phyloP scores from a whole-genome alignment of 2,329 filamentous ascomycete genomes.

The Aspergillus calidoustus region DNA sequence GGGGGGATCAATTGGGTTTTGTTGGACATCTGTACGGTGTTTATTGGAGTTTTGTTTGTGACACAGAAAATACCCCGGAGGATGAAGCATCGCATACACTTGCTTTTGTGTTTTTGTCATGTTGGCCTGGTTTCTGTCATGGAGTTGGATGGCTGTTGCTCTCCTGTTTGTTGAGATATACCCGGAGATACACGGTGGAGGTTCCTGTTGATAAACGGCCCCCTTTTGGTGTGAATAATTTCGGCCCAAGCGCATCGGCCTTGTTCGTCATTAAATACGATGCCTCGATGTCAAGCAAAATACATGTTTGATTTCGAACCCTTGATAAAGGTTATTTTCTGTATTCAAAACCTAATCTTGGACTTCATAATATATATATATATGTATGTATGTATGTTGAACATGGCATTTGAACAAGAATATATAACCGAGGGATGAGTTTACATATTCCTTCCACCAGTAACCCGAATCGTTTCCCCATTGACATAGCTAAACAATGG shows the following conservation, averaged over 20 bases:
- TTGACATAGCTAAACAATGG: slow-evolving; percentile 83
- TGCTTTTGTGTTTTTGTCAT: background rate
- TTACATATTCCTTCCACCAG: slow-evolving; percentile 71
- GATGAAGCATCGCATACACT: slow-evolving; percentile 20
- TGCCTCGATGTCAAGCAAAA: background rate
- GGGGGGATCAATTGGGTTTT: background rate
- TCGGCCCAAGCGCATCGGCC: background rate
- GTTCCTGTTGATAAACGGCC: slow-evolving; percentile 14
- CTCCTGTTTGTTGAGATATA: slow-evolving; percentile 10
- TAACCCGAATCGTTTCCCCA: slow-evolving; percentile 86
- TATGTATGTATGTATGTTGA: too few relatives aligned
- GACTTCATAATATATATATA: too few relatives aligned
- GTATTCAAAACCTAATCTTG: too few relatives aligned
- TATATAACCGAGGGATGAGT: background rate
- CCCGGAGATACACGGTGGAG: background rate
- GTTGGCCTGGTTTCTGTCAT: background rate
- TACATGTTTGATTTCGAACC: background rate
- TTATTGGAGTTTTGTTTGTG: background rate
- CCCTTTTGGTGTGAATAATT: slow-evolving; percentile 1
- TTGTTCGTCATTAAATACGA: background rate
- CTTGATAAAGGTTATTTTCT: too few relatives aligned
- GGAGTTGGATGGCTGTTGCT: slow-evolving; percentile 17
- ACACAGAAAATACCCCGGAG: slow-evolving; percentile 19
- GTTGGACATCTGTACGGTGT: background rate
- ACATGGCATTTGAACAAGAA: background rate